Evolutionary conservation across 352 stramenopile species (phyloP).

Genomic region (Phytopythium ostracodes): DNA sequence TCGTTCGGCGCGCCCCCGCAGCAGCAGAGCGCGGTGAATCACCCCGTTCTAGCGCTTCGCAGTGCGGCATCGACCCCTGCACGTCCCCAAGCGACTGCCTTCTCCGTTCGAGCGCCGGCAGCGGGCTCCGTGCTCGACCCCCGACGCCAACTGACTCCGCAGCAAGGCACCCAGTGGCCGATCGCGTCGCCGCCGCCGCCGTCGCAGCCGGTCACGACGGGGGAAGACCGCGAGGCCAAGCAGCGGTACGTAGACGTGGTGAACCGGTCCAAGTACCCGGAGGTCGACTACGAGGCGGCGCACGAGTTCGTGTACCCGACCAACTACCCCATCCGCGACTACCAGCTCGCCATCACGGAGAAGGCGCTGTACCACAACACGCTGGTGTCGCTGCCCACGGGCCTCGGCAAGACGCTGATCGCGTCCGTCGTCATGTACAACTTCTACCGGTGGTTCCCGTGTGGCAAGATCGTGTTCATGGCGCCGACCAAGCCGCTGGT

Average conservation of each 20-base stretch:
- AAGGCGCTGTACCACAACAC: slow-evolving; percentile 96
- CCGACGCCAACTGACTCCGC: background rate
- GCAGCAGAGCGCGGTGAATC: background rate
- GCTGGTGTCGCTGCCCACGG: slow-evolving; percentile 97
- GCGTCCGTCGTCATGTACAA: slow-evolving; percentile 99
- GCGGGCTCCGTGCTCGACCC: too few species aligned
- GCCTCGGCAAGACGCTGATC: slow-evolving; percentile 99
- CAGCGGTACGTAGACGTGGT: slow-evolving; percentile 53
- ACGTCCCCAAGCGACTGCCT: background rate
- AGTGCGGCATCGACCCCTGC: background rate
- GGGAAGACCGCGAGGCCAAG: slow-evolving; percentile 55
- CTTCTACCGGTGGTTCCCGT: slow-evolving; percentile 98
- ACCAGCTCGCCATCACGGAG: slow-evolving; percentile 94
- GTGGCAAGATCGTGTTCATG: slow-evolving; percentile 95
- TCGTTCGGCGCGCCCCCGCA: slow-evolving; percentile 36
- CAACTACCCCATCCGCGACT: slow-evolving; percentile 91
- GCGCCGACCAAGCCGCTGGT: slow-evolving; percentile 98
- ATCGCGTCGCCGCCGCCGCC: slow-evolving; percentile 5
- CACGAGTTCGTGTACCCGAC: slow-evolving; percentile 85
- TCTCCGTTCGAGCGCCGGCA: too few species aligned
- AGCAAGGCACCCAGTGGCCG: slow-evolving; percentile 2
- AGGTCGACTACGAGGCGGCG: slow-evolving; percentile 59
- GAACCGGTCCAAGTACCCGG: slow-evolving; percentile 27
- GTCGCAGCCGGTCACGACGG: slow-evolving; percentile 19
- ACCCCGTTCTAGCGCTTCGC: too few species aligned